Conservation (phyloP, 129 eudicot species). For the Chrysanthemum makinoi region DNA sequence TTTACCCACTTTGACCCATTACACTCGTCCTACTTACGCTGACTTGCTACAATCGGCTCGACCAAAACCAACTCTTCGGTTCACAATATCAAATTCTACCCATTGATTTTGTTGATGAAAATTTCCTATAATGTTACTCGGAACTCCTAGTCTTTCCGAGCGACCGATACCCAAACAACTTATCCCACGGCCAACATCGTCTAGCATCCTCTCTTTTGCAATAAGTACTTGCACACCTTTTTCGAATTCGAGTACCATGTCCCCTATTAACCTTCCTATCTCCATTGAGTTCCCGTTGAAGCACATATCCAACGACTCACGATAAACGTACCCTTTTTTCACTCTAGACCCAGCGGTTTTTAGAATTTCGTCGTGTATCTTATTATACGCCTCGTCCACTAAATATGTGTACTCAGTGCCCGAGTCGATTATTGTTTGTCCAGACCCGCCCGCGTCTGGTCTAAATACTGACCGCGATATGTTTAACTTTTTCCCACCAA, state of each 20-base stretch:
- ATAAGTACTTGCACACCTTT: conserved; percentile 54
- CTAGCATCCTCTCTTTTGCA: conserved; percentile 39
- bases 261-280: conserved; percentile 67
- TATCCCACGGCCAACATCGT: conserved; percentile 70
- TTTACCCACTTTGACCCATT: conserved; percentile 29
- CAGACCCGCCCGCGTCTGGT: conserved; percentile 69
- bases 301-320: conserved; percentile 69
- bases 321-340: conserved; percentile 53
- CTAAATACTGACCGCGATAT: conserved; percentile 48
- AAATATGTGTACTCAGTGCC: conserved; percentile 71
- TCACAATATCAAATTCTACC: conserved; percentile 77
- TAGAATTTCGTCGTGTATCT: conserved; percentile 45
- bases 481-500: conserved; percentile 47
- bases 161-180: conserved; percentile 77
- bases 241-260: conserved; percentile 57
- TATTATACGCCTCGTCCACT: conserved; percentile 60
- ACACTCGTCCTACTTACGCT: conserved; percentile 25
- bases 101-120: conserved; percentile 82
- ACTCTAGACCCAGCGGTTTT: conserved; percentile 44
- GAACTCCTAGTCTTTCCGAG: conserved; percentile 53
- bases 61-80: conserved; percentile 72
- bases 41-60: conserved; percentile 72
- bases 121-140: conserved; percentile 78
- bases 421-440: conserved; percentile 82
- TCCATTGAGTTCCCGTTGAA: conserved; percentile 48